Percentiles rank a stretch among this genome's conserved stretches.
These are phyloP conservation scores for Ichthyophthirius multifiliis DNA, from an alignment of 169 alveolate species.

Conservation along the genomic window DNA sequence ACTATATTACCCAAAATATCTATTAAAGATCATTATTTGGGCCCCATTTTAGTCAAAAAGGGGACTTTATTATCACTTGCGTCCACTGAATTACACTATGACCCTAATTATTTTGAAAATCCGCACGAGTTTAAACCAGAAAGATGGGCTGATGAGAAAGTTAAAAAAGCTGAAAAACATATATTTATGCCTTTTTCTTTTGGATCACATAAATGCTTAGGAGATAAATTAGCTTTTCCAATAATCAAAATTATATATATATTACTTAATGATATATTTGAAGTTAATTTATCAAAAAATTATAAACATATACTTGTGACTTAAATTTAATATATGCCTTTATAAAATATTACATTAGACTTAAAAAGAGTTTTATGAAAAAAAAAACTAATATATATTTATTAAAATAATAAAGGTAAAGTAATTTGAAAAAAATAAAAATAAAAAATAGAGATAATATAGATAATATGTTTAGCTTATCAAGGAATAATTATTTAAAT, in stretches of 20 bases:
- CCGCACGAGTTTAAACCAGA: background rate
- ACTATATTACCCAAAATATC: background rate
- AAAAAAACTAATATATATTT: too few relatives aligned
- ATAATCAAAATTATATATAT: background rate
- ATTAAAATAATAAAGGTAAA: too few relatives aligned
- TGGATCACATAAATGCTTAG: background rate
- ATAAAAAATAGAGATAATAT: too few relatives aligned
- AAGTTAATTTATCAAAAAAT: too few relatives aligned
- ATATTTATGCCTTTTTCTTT: background rate
- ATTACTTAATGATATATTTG: background rate
- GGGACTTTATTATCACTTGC: background rate
- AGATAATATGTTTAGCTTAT: too few relatives aligned
- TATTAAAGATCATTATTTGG: background rate
- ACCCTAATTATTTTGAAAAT: background rate
- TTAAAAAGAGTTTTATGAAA: too few relatives aligned
- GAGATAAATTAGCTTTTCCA: background rate
- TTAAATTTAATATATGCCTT: too few relatives aligned
- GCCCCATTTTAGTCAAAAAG: background rate
- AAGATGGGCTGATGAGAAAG: background rate
- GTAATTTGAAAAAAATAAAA: too few relatives aligned
- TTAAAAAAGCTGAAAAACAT: background rate
- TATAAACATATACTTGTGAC: too few relatives aligned
- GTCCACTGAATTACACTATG: background rate
- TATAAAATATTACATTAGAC: too few relatives aligned
- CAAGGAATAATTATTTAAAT: too few relatives aligned